Evolutionary conservation across 148 eudicot species (phyloP).

Genomic region (Rhododendron ovatum): DNA sequence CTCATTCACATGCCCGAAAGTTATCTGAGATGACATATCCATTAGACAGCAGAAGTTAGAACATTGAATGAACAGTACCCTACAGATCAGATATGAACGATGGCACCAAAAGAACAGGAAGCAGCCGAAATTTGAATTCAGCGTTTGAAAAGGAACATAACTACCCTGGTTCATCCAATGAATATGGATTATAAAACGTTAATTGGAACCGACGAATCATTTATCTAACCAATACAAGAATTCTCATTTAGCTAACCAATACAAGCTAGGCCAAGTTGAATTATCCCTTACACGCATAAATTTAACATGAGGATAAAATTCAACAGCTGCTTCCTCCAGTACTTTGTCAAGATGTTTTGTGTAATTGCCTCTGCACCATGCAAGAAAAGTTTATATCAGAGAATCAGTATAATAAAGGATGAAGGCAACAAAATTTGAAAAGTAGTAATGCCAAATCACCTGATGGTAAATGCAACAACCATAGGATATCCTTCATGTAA

Average conservation of each 20-base stretch:
- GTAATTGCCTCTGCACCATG: slow-evolving; percentile 59
- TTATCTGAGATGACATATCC: neutral
- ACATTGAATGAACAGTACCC: neutral
- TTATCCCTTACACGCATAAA: slow-evolving; percentile 71
- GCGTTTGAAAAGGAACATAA: neutral
- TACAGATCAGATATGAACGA: neutral
- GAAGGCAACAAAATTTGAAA: neutral
- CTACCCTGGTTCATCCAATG: neutral
- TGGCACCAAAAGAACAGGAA: neutral
- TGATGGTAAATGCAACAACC: slow-evolving; percentile 90
- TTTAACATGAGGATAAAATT: slow-evolving; percentile 82
- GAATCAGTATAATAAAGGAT: neutral
- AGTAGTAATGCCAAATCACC: slow-evolving; percentile 26
- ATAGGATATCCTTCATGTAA: slow-evolving; percentile 88
- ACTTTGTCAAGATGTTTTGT: slow-evolving; percentile 85
- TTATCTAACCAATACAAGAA: neutral
- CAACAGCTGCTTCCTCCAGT: slow-evolving; percentile 85
- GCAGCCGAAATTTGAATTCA: neutral
- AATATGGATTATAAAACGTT: neutral
- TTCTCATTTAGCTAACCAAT: neutral
- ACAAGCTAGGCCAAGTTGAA: neutral
- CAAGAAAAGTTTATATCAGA: slow-evolving; percentile 5
- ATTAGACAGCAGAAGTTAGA: neutral
- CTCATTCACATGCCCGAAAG: neutral
- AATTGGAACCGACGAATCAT: neutral